phyloP scores from a whole-genome alignment of 305 asterid genomes.

The Solanum hybrid region DNA sequence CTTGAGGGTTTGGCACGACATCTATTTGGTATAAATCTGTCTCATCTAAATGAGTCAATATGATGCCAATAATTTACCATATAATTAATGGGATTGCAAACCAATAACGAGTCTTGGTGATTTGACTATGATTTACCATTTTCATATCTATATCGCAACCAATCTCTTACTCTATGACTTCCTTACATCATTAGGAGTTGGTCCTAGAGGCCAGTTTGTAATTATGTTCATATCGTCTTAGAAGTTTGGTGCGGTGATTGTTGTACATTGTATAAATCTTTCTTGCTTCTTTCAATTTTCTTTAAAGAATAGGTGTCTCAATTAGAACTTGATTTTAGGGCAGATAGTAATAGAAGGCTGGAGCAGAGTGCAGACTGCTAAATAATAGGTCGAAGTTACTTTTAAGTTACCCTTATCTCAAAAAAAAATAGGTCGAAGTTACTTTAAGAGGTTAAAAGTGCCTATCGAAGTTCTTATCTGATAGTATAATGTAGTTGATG shows the following conservation, averaged over 20 bases:
- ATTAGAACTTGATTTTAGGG: not conserved
- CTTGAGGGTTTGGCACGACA: conserved; percentile 92
- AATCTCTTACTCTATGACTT: not conserved
- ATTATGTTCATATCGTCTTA: not conserved
- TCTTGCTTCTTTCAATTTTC: not conserved
- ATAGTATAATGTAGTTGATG: not conserved
- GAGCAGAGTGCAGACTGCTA: not conserved
- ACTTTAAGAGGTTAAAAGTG: not conserved
- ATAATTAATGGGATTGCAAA: not conserved
- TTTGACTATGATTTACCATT: not conserved
- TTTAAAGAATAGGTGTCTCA: not conserved
- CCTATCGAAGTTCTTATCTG: not conserved
- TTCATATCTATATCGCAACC: not conserved
- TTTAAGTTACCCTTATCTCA: too few relatives aligned
- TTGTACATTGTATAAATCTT: not conserved
- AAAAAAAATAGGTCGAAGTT: not conserved
- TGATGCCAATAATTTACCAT: not conserved
- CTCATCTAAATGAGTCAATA: not conserved
- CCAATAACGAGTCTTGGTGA: not conserved
- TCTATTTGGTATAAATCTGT: conserved; percentile 56
- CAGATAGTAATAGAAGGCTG: not conserved
- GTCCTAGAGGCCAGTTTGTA: not conserved
- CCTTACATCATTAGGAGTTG: not conserved
- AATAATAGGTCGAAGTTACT: not conserved
- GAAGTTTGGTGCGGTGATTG: not conserved